These are phyloP conservation scores for Ustilago trichophora DNA, from an alignment of 1,284 basidiomycete genomes.

Conservation along the genomic window DNA sequence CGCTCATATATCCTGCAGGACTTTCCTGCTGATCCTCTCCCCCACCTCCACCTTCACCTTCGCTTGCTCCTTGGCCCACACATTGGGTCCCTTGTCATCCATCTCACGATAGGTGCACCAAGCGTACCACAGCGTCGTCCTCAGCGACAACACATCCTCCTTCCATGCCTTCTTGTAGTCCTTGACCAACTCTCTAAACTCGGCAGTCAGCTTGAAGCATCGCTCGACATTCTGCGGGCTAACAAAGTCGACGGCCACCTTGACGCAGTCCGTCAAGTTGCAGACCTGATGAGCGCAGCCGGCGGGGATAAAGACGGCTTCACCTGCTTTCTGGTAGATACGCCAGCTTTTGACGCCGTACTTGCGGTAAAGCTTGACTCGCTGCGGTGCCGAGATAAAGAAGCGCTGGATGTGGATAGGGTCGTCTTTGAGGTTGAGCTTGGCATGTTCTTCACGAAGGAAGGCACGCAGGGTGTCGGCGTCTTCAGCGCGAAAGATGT, in stretches of 20 bases:
- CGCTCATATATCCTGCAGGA: conserved; percentile 19
- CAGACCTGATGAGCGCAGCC: conserved; percentile 93
- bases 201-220: conserved; percentile 82
- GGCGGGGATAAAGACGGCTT: conserved; percentile 93
- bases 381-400: conserved; percentile 79
- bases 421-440: conserved; percentile 70
- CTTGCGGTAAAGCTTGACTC: conserved; percentile 76
- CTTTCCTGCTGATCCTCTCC: conserved; percentile 9
- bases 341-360: conserved; percentile 80
- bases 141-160: conserved; percentile 88
- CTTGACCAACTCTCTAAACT: conserved; percentile 88
- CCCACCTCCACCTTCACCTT: background rate
- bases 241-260: conserved; percentile 95
- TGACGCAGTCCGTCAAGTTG: conserved; percentile 89
- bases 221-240: conserved; percentile 87
- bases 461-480: conserved; percentile 80
- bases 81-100: conserved; percentile 23
- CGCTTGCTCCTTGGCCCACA: conserved; percentile 14
- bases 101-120: conserved; percentile 70
- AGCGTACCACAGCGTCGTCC: conserved; percentile 87
- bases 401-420: conserved; percentile 90
- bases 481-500: conserved; percentile 84
- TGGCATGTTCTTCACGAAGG: conserved; percentile 70
- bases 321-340: conserved; percentile 87
- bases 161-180: conserved; percentile 79